Conservation (phyloP, 1,284 basidiomycete genomes). For the Wallemia mellicola region DNA sequence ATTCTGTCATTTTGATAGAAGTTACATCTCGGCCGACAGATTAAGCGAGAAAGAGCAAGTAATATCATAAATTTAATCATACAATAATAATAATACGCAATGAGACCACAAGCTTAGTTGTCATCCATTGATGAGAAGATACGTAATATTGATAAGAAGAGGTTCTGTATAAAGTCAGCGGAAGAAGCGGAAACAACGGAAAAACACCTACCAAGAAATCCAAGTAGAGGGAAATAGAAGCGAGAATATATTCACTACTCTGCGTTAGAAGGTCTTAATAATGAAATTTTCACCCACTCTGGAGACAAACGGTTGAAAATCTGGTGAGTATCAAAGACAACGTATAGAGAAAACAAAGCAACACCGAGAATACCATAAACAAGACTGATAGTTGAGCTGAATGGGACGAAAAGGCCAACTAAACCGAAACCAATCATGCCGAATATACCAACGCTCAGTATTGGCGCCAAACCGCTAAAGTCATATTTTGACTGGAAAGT, state of each 20-base stretch:
- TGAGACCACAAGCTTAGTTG: background rate
- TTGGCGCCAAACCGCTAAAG: constrained; percentile 13
- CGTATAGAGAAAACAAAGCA: constrained; percentile 11
- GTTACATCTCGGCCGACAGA: too few relatives aligned
- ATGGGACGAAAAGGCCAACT: constrained; percentile 17
- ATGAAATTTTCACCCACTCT: constrained; percentile 5
- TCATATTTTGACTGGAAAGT: constrained; percentile 15
- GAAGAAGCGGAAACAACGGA: constrained; percentile 5
- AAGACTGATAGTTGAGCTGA: constrained; percentile 12
- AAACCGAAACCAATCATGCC: constrained; percentile 8
- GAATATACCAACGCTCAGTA: constrained; percentile 12
- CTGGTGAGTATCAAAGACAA: constrained; percentile 15
- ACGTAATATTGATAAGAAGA: constrained; percentile 14
- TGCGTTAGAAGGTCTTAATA: background rate
- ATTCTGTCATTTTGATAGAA: too few relatives aligned
- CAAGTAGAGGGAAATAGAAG: constrained; percentile 14
- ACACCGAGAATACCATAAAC: constrained; percentile 13
- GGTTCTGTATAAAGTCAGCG: constrained; percentile 13
- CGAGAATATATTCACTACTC: constrained; percentile 15
- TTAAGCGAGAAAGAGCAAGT: too few relatives aligned
- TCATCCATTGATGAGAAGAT: constrained; percentile 6
- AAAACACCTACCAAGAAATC: constrained; percentile 5
- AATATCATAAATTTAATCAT: background rate
- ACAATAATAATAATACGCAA: background rate
- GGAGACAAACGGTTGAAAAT: constrained; percentile 13